These are phyloP conservation scores for Coelastrella sp. DNA, from an alignment of 139 green algal genomes.

Conservation along the genomic window DNA sequence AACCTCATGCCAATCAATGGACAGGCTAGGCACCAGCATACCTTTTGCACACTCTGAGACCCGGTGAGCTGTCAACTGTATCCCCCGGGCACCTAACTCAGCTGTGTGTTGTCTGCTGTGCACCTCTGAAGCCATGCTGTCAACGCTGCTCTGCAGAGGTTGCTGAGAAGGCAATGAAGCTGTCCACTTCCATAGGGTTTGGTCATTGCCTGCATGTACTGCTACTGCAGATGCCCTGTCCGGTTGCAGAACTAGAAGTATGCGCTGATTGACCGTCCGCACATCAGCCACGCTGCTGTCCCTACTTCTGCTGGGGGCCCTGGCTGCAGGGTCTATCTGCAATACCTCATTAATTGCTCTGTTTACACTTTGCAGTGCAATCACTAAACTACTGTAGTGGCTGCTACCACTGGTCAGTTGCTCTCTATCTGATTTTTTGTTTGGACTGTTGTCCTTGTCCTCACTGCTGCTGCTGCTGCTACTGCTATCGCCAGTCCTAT, in stretches of 20 bases:
- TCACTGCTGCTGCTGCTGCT: neutral
- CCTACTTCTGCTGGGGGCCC: neutral
- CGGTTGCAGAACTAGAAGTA: slow-evolving; percentile 18
- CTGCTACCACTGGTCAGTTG: neutral
- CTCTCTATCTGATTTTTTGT: too few relatives aligned
- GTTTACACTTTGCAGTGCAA: slow-evolving; percentile 29
- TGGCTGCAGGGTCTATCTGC: neutral
- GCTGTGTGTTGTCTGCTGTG: neutral
- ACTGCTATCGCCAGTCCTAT: neutral
- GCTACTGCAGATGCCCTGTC: neutral
- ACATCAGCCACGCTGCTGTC: neutral
- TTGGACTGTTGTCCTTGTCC: neutral
- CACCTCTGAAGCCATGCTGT: too few relatives aligned
- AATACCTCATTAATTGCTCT: slow-evolving; percentile 33
- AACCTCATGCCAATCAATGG: slow-evolving; percentile 8
- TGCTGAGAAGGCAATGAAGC: neutral
- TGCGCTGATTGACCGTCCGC: neutral
- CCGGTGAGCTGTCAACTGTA: neutral
- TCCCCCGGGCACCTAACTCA: neutral
- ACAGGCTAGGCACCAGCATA: neutral
- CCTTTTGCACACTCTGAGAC: slow-evolving; percentile 4
- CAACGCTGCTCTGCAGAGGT: neutral
- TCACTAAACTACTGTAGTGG: neutral
- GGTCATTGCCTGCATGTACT: slow-evolving; percentile 6
- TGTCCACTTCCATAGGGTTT: neutral